Evolutionary conservation across 768 basidiomycete species (phyloP).

Genomic region (Boletus speciosus): DNA sequence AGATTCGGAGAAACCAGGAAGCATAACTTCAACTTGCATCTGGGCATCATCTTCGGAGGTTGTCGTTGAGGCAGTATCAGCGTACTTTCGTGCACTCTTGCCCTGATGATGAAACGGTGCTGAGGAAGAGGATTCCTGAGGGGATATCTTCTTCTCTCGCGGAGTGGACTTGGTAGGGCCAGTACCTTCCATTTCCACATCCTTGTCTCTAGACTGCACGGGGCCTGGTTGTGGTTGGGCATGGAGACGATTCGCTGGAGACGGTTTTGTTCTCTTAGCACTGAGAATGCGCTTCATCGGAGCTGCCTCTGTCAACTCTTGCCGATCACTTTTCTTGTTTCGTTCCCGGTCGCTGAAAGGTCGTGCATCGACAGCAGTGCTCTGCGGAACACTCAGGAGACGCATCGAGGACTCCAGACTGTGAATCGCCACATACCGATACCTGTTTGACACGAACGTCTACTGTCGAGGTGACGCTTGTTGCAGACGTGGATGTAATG

Average conservation of each 20-base stretch:
- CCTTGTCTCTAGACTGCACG: background rate
- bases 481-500: background rate
- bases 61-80: background rate
- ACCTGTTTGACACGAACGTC: slow-evolving; percentile 2
- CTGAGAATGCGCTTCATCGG: background rate
- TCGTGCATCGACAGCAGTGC: background rate
- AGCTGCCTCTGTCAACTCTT: background rate
- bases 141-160: background rate
- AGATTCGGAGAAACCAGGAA: background rate
- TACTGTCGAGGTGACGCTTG: background rate
- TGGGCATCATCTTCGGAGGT: slow-evolving; percentile 9
- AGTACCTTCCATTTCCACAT: slow-evolving; percentile 6
- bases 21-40: slow-evolving; percentile 10
- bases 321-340: background rate
- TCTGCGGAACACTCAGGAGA: slow-evolving; percentile 9
- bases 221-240: background rate
- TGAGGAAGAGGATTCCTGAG: background rate
- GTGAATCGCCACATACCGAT: slow-evolving; percentile 6
- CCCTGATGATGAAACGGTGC: background rate
- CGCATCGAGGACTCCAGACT: background rate
- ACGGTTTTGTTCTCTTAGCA: background rate
- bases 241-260: background rate
- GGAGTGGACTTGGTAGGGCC: background rate
- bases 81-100: background rate
- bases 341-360: background rate